phyloP scores from a whole-genome alignment of 192 early-diverging fungal genomes.

The Coemansia sp. region DNA sequence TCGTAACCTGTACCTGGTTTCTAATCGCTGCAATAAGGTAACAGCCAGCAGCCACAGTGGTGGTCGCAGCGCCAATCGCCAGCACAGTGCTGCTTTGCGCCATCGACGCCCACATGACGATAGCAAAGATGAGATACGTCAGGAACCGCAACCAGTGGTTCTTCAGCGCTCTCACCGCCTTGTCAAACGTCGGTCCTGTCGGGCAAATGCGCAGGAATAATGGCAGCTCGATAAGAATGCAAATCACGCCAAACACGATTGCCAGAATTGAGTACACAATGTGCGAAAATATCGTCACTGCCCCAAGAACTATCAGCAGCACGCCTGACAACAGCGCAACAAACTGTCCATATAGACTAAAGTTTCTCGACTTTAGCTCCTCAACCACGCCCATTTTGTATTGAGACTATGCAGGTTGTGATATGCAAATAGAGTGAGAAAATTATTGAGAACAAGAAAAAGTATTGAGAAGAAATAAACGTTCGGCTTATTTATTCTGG shows the following conservation, averaged over 20 bases:
- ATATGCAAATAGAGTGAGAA: conserved; percentile 1
- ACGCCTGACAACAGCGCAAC: conserved; percentile 48
- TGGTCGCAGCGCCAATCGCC: conserved; percentile 46
- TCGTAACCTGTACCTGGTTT: conserved; percentile 50
- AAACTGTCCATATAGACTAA: conserved; percentile 49
- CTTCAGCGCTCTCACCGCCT: conserved; percentile 35
- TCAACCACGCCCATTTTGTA: conserved; percentile 45
- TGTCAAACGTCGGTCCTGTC: conserved; percentile 42
- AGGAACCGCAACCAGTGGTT: conserved; percentile 54
- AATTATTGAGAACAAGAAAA: conserved; percentile 1
- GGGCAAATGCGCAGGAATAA: conserved; percentile 42
- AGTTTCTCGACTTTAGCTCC: conserved; percentile 48
- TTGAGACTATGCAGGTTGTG: not conserved
- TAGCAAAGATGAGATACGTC: conserved; percentile 51
- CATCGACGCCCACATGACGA: conserved; percentile 56
- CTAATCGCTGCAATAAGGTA: conserved; percentile 51
- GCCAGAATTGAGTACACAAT: conserved; percentile 52
- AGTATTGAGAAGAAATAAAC: not conserved
- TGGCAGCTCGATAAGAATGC: conserved; percentile 49
- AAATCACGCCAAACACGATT: conserved; percentile 51
- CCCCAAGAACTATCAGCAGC: conserved; percentile 51
- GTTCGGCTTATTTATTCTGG: not conserved
- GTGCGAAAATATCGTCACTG: conserved; percentile 47
- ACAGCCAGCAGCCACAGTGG: conserved; percentile 42
- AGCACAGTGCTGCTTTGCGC: conserved; percentile 45